phyloP scores from a whole-genome alignment of 2,329 filamentous ascomycete genomes.

The Alternaria triticimaculans region DNA sequence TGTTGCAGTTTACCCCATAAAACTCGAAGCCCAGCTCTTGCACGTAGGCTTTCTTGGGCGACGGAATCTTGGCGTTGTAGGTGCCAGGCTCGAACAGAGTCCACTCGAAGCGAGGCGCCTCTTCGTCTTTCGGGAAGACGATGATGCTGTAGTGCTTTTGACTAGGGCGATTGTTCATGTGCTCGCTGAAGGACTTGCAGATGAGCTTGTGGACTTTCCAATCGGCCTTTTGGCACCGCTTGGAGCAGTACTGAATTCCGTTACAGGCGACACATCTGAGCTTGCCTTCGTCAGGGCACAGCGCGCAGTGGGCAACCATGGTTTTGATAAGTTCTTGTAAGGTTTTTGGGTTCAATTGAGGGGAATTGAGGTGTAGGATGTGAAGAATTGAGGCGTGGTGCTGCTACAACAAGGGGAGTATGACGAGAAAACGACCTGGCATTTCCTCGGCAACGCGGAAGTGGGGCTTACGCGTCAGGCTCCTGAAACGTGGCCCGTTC shows the following conservation, averaged over 20 bases:
- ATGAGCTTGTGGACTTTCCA: constrained; percentile 32
- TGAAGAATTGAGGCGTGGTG: not conserved
- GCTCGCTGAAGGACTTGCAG: constrained; percentile 12
- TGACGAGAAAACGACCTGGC: not conserved
- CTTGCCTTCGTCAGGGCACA: not conserved
- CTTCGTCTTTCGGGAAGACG: not conserved
- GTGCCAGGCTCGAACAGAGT: not conserved
- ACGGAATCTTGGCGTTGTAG: not conserved
- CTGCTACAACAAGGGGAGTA: not conserved
- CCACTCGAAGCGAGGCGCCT: not conserved
- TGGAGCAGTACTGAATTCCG: constrained; percentile 24
- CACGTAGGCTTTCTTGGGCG: not conserved
- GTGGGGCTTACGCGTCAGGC: not conserved
- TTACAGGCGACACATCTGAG: constrained; percentile 10
- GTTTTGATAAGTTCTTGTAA: not conserved
- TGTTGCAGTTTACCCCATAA: not conserved
- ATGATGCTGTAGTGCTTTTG: not conserved
- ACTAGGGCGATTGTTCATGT: not conserved
- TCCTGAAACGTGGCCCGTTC: not conserved
- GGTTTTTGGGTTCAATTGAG: not conserved
- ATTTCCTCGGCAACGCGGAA: not conserved
- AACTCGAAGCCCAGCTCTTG: not conserved
- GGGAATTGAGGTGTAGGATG: not conserved
- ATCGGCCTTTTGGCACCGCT: constrained; percentile 27
- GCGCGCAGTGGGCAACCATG: not conserved